A percentile compares a stretch with the other conserved stretches of the same genome.
phyloP scores from a whole-genome alignment of 225 moss, liverwort and hornwort species.

The Neckera pumila region DNA sequence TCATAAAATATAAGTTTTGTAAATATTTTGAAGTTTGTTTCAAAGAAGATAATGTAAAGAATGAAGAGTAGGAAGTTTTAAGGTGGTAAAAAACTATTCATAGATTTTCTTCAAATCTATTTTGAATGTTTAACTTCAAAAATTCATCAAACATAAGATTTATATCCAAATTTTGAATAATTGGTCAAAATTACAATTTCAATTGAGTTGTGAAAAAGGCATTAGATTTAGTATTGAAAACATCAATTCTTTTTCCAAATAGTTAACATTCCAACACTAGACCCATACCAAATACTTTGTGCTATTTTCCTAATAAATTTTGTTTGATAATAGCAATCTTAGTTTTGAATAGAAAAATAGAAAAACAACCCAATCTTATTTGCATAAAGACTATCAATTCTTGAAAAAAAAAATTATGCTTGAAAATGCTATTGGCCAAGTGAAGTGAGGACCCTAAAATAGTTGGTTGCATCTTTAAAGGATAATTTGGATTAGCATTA shows the following conservation, averaged over 20 bases:
- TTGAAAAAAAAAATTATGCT: neutral
- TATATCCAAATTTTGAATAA: too few relatives aligned
- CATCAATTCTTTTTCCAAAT: fast-evolving
- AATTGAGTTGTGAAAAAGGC: neutral
- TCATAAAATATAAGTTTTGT: neutral
- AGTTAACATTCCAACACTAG: fast-evolving
- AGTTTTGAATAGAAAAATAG: neutral
- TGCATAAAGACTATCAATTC: fast-evolving
- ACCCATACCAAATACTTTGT: fast-evolving
- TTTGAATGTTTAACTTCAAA: neutral
- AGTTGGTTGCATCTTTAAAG: neutral
- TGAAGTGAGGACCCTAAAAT: fast-evolving
- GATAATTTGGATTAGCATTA: neutral
- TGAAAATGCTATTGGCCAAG: neutral
- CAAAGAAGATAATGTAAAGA: fast-evolving
- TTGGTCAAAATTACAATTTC: neutral
- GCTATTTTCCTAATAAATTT: neutral
- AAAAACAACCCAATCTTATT: neutral
- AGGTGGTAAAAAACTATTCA: neutral
- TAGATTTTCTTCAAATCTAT: neutral
- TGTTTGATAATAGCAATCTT: fast-evolving
- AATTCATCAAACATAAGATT: neutral
- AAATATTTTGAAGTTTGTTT: neutral
- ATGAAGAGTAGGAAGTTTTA: fast-evolving
- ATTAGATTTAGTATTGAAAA: neutral